Evolutionary conservation across 345 rosid genomes (phyloP), one percentile per base, ranked within the genome.

Genomic region (Laguncularia racemosa): DNA sequence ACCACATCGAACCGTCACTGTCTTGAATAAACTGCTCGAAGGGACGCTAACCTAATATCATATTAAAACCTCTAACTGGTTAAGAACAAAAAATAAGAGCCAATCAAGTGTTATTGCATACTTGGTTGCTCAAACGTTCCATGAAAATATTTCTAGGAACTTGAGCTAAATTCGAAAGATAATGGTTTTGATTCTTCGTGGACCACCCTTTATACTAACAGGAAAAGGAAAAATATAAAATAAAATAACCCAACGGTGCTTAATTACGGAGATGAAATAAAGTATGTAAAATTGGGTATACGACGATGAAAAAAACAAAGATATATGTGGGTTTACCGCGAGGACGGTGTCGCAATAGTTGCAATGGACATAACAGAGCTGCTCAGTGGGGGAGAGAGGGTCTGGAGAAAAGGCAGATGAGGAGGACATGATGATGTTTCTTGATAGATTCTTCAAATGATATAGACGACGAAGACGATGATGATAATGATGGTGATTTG

Each of bases 361-460:
- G 91, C 99, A 90, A 60, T 80, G 95, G 88, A 90, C 96, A 59
- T 95, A 95, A 75, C 97, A 88, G 70, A 95, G 97, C 78, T 95
- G 95, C 48, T 95, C 97, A 73, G 92, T 74, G 76, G 93, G 86
- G 23, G 40, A 33, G 80, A 81, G 83, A 73, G 80, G 88, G 79
- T 95, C 96, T 74, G 96, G 89, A 67, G 93, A 76, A 71, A 82
- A 80, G 75, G 87, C 74, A 77, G 85, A 55, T 9, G 71, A 67
- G 6, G 68, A 64, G 10, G 68, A 64, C 2, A 60, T 55, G 44
- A 62, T 57, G 28, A 65, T 33, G 40, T 33, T 33, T 33, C 10
- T 33, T 33, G 40, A 33, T 33, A 33, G 40, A 33, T 33, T 33
- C 40, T 33, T 33, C 40, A 33, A 33, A 6, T 4, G 40, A 33